Conservation (phyloP, 495 filamentous ascomycete genomes). For the Penicillium antarcticum region DNA sequence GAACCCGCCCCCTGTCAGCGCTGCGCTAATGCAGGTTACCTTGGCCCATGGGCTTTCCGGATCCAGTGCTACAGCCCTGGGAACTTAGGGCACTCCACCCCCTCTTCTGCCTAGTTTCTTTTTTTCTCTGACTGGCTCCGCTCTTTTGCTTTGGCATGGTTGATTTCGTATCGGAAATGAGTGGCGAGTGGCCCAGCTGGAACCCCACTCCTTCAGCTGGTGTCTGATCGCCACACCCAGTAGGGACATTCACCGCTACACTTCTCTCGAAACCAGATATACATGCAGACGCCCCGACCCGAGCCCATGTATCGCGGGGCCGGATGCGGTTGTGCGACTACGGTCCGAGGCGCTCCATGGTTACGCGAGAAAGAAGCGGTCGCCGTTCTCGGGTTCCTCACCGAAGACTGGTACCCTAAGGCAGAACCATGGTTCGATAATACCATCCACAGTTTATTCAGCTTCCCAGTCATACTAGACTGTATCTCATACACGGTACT, state of each 20-base stretch:
- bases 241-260: conserved; percentile 19
- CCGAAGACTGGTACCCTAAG: conserved; percentile 11
- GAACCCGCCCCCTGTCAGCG: conserved; percentile 31
- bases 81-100: conserved; percentile 28
- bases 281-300: conserved; percentile 22
- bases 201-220: conserved; percentile 30
- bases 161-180: conserved; percentile 12
- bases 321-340: conserved; percentile 32
- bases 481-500: background rate
- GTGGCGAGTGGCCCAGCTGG: conserved; percentile 19
- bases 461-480: background rate
- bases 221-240: conserved; percentile 29
- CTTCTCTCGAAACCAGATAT: background rate
- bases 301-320: conserved; percentile 33
- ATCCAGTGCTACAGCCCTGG: conserved; percentile 41
- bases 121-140: conserved; percentile 6
- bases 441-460: too few species aligned
- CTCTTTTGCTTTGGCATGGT: conserved; percentile 1
- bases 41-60: conserved; percentile 29
- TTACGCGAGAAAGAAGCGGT: conserved; percentile 9
- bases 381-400: conserved; percentile 9
- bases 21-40: conserved; percentile 45
- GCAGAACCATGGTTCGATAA: conserved; percentile 1
- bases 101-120: background rate
- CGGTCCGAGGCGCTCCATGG: conserved; percentile 21